Percentiles rank a stretch among this genome's conserved stretches.
These are phyloP conservation scores for Allium fistulosum DNA, from an alignment of 106 monocot genomes.

Conservation along the genomic window DNA sequence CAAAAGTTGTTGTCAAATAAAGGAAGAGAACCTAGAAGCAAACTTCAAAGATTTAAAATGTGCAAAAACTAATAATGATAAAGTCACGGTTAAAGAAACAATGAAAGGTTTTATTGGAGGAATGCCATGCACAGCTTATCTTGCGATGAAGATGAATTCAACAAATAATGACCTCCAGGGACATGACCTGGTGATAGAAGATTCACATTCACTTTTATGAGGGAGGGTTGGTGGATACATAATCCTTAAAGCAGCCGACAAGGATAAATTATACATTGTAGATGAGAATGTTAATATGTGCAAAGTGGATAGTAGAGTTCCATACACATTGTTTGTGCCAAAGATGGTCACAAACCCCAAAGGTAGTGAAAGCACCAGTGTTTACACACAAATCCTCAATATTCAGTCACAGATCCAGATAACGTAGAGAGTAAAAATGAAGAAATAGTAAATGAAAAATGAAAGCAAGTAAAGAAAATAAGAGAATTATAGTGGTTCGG, in stretches of 20 bases:
- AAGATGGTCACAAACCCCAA: too few species aligned
- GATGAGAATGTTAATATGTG: conserved; percentile 27
- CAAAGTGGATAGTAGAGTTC: conserved; percentile 24
- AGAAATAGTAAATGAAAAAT: conserved; percentile 16
- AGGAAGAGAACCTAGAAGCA: neutral
- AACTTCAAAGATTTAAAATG: neutral
- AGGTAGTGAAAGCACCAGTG: too few species aligned
- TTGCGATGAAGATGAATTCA: conserved; percentile 19
- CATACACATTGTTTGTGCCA: conserved; percentile 36
- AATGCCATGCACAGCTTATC: too few species aligned
- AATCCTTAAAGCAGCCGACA: conserved; percentile 10
- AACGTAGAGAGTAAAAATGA: conserved; percentile 11
- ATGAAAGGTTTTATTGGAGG: conserved; percentile 32
- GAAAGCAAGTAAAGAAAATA: conserved; percentile 23
- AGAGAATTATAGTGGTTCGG: conserved; percentile 34
- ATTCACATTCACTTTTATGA: conserved; percentile 14
- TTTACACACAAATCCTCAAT: too few species aligned
- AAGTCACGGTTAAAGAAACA: conserved; percentile 22
- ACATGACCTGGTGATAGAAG: neutral
- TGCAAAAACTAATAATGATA: too few species aligned
- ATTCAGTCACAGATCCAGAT: conserved; percentile 20
- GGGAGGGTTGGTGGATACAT: conserved; percentile 27
- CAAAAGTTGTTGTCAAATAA: neutral
- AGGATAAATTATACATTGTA: conserved; percentile 22
- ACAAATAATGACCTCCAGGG: neutral